Conservation (phyloP, 108 stramenopile species). For the Seminavis robusta region DNA sequence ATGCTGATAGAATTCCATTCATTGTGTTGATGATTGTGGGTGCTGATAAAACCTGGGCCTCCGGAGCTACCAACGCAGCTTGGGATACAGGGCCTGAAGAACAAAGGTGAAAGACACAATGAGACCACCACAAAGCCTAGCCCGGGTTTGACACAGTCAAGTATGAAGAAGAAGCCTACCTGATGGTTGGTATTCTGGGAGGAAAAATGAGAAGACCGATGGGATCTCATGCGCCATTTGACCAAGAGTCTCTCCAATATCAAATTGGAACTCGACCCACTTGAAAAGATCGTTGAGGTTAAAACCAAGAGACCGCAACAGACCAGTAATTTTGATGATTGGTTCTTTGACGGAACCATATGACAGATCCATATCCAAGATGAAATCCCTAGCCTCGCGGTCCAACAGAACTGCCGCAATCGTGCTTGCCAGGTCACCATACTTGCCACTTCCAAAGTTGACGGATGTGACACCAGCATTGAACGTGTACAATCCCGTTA, state of each 20-base stretch:
- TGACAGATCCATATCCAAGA: slow-evolving; percentile 56
- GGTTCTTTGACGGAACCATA: slow-evolving; percentile 40
- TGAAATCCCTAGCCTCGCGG: slow-evolving; percentile 38
- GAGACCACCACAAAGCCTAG: no score
- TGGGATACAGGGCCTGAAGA: background rate
- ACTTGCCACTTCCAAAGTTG: slow-evolving; percentile 54
- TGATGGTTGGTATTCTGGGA: slow-evolving; percentile 41
- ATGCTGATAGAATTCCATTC: slow-evolving; percentile 48
- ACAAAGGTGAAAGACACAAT: background rate
- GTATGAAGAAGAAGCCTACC: no score
- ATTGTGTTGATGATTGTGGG: slow-evolving; percentile 3
- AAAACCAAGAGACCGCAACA: slow-evolving; percentile 30
- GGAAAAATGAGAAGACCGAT: slow-evolving; percentile 62
- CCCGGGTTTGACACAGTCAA: no score
- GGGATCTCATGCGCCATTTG: slow-evolving; percentile 34
- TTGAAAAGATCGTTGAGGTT: background rate
- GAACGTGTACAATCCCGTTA: slow-evolving; percentile 17
- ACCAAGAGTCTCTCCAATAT: slow-evolving; percentile 32
- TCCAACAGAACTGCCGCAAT: slow-evolving; percentile 60
- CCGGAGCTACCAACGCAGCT: slow-evolving; percentile 35
- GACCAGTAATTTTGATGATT: slow-evolving; percentile 19
- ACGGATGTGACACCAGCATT: background rate
- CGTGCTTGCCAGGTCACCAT: slow-evolving; percentile 61
- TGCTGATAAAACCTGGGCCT: slow-evolving; percentile 22
- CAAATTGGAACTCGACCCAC: background rate